Evolutionary conservation across 2,329 filamentous ascomycete genomes (phyloP).

Genomic region (Penicillium sclerotigenum): DNA sequence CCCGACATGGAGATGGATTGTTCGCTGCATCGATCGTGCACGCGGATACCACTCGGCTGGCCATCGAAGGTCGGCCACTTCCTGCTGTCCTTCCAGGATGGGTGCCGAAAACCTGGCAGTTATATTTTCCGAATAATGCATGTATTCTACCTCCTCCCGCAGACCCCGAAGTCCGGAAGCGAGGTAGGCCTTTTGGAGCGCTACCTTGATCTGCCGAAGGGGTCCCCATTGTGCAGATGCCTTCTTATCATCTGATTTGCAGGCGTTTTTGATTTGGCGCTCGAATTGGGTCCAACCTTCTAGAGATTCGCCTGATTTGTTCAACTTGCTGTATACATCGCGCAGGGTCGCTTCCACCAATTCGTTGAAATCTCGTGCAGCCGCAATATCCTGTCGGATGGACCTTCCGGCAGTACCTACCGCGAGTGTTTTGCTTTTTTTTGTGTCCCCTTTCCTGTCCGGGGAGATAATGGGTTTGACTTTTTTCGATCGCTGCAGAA

Average conservation of each 20-base stretch:
- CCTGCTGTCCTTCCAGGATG: conserved; percentile 58
- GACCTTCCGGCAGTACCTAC: neutral
- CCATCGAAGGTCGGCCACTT: conserved; percentile 77
- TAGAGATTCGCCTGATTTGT: conserved; percentile 14
- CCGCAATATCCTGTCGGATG: conserved; percentile 15
- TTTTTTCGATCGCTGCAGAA: conserved; percentile 25
- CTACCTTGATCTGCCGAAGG: conserved; percentile 25
- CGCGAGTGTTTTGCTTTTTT: conserved; percentile 2
- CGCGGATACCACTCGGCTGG: conserved; percentile 90
- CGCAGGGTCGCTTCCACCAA: conserved; percentile 28
- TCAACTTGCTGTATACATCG: conserved; percentile 24
- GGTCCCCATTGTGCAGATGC: conserved; percentile 15
- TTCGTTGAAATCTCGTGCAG: conserved; percentile 26
- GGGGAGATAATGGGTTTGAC: neutral
- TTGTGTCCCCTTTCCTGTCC: conserved; percentile 9
- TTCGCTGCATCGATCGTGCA: conserved; percentile 75
- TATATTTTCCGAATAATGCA: conserved; percentile 65
- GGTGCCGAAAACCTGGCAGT: conserved; percentile 56
- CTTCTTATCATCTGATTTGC: conserved; percentile 24
- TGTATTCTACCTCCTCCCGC: conserved; percentile 59
- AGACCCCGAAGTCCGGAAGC: conserved; percentile 52
- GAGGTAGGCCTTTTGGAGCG: conserved; percentile 60
- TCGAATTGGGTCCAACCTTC: conserved; percentile 32
- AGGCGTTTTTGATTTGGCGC: conserved; percentile 32
- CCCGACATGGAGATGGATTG: conserved; percentile 87